Evolutionary conservation across 176 grass and related monocot genomes (phyloP), one percentile per base, ranked within the genome.

Genomic region (Panicum miliaceum): DNA sequence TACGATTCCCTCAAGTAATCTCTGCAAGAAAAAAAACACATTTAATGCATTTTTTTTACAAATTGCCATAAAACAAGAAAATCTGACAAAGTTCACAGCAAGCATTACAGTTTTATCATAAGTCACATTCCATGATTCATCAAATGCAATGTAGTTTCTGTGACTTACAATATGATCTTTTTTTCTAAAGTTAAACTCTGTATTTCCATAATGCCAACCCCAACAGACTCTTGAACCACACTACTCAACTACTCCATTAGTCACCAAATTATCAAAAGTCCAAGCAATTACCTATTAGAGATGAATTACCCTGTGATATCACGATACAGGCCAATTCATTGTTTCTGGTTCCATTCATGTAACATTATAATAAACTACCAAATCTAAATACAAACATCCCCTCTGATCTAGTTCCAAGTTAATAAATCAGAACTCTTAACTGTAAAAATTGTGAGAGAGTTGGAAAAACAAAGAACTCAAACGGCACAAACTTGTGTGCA

Each of bases 141-240:
- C 2, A 40, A 70, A 76, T 85, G 78, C 54, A 70, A 82, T 71
- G 11, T 12, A 65, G 43, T 66, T 64, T 45, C 52, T 84, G 56
- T 63, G 61, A 9, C 23, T 65, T 11, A 73, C 22, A 38, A 12
- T 8, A 71, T 13, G n/a, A 43, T 70, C 50, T 12, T 16, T 47
- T 37, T 37, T 69, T 54, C 14, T 6, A 78, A 40, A 14, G 1
- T 53, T 9, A 58, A 25, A 65, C 7, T 78, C 6, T 77, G 32
- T 46, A n/a, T 37, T 42, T 45, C 41, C 67, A 64, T 32, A 66
- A 61, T 71, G 36, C 8, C 8, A 61, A 69, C 41, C 3, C 34
- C 11, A 27, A 48, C 32, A 61, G 58, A 38, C 37, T 46, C 36
- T 14, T 8, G 57, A 32, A 47, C 73, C 8, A 68, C 8, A 73